Evolutionary conservation across 163 green algal genomes (phyloP).

Genomic region (Chlamydomonas reinhardtii): DNA sequence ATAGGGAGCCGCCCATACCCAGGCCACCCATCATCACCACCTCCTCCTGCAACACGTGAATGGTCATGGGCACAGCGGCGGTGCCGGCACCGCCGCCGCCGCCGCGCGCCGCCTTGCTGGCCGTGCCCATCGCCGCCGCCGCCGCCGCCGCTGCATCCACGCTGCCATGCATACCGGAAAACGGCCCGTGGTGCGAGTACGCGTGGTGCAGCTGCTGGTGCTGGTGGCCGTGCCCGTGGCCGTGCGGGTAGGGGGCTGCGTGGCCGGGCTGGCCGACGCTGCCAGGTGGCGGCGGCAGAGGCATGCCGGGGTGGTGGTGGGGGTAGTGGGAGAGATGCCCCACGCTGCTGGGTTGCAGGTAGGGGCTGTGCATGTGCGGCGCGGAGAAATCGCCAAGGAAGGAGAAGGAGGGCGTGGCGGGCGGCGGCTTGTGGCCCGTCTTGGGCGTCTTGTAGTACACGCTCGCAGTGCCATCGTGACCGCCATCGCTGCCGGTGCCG

Average conservation of each 20-base stretch:
- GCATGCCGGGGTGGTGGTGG: too few relatives aligned
- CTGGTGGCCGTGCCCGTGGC: not conserved
- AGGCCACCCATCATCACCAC: not conserved
- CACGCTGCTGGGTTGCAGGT: not conserved
- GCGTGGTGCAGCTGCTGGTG: not conserved
- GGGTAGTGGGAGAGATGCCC: not conserved
- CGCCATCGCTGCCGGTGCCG: not conserved
- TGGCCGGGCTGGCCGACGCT: not conserved
- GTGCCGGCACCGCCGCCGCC: not conserved
- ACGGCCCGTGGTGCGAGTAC: not conserved
- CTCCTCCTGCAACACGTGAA: slow-evolving; percentile 43
- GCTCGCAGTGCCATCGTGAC: slow-evolving; percentile 25
- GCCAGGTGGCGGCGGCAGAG: too few relatives aligned
- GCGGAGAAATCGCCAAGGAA: not conserved
- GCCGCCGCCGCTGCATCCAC: too few relatives aligned
- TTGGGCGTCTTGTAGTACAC: slow-evolving; percentile 47
- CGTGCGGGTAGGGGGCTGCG: not conserved
- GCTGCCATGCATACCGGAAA: too few relatives aligned
- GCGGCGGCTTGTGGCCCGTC: not conserved
- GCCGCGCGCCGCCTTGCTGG: not conserved
- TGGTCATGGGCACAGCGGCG: not conserved
- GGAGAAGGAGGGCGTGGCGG: not conserved
- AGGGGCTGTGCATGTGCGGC: not conserved
- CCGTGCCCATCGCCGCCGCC: not conserved
- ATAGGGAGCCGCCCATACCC: not conserved